phyloP scores from a whole-genome alignment of 2,329 filamentous ascomycete genomes.

The Emergomyces pasteurianus region DNA sequence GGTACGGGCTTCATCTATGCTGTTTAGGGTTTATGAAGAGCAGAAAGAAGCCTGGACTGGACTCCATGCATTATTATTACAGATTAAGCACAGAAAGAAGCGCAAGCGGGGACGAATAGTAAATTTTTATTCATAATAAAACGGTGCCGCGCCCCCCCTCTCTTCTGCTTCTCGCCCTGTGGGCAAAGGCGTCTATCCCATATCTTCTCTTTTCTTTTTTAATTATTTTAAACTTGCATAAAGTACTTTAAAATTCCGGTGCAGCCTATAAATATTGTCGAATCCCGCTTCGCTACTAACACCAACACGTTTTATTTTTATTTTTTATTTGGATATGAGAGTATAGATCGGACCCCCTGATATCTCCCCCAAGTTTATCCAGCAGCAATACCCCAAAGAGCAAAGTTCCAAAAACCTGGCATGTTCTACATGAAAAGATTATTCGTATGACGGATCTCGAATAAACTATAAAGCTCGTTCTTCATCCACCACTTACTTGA shows the following conservation, averaged over 20 bases:
- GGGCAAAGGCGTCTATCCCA: background rate
- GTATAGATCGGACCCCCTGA: background rate
- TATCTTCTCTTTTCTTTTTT: background rate
- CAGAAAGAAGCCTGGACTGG: background rate
- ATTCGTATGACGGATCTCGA: background rate
- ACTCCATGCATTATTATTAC: background rate
- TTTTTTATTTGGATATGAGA: background rate
- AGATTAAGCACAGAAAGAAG: background rate
- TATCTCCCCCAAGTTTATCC: background rate
- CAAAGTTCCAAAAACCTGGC: background rate
- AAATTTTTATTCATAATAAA: background rate
- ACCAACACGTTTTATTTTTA: background rate
- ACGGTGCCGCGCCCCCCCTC: background rate
- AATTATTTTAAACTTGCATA: background rate
- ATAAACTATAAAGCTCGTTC: background rate
- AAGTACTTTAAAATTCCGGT: background rate
- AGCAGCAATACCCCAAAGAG: background rate
- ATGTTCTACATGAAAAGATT: background rate
- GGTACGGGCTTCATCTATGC: background rate
- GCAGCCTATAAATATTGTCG: constrained; percentile 1
- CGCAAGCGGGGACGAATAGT: constrained; percentile 1
- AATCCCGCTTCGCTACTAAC: background rate
- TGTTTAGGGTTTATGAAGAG: background rate
- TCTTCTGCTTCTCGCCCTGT: background rate
- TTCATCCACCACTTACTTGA: background rate